Percentiles rank a stretch among this genome's conserved stretches.
Evolutionary conservation across 495 filamentous ascomycete species (phyloP).

Genomic region (Neurospora sp.): DNA sequence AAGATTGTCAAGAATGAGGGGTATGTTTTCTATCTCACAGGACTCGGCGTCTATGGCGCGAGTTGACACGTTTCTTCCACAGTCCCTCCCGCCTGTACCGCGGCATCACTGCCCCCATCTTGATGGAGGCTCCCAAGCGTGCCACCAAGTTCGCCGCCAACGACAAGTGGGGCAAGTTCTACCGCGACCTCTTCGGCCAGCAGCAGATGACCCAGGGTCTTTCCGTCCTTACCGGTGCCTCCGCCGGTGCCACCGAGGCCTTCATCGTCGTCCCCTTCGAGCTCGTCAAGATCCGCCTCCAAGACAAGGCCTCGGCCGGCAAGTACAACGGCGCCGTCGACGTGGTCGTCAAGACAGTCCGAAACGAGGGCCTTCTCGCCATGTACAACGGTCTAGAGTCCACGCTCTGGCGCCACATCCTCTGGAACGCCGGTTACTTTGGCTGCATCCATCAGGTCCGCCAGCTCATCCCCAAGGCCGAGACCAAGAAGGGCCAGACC

Average conservation of each 20-base stretch:
- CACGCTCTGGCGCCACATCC: slow-evolving; percentile 91
- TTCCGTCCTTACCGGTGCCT: slow-evolving; percentile 84
- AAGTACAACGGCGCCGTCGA: slow-evolving; percentile 95
- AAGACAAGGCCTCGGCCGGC: slow-evolving; percentile 87
- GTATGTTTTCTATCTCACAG: slow-evolving; percentile 34
- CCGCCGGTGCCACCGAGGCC: slow-evolving; percentile 88
- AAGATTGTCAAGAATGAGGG: slow-evolving; percentile 95
- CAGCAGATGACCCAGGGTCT: slow-evolving; percentile 82
- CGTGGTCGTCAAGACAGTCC: slow-evolving; percentile 69
- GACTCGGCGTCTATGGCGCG: background rate
- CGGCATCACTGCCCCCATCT: slow-evolving; percentile 88
- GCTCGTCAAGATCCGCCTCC: slow-evolving; percentile 91
- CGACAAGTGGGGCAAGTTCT: slow-evolving; percentile 92
- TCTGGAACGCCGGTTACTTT: slow-evolving; percentile 98
- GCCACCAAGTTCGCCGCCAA: slow-evolving; percentile 98
- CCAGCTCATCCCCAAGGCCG: slow-evolving; percentile 62
- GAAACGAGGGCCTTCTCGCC: slow-evolving; percentile 72
- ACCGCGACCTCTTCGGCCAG: slow-evolving; percentile 70
- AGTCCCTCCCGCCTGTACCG: slow-evolving; percentile 87
- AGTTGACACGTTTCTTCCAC: slow-evolving; percentile 10
- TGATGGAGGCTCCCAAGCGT: slow-evolving; percentile 98
- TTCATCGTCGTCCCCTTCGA: slow-evolving; percentile 89
- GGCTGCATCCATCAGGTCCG: slow-evolving; percentile 96
- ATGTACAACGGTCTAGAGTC: slow-evolving; percentile 96
- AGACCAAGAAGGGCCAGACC: slow-evolving; percentile 72